Conservation (phyloP, 257 asterid species). For the Gardenia jasminoides region DNA sequence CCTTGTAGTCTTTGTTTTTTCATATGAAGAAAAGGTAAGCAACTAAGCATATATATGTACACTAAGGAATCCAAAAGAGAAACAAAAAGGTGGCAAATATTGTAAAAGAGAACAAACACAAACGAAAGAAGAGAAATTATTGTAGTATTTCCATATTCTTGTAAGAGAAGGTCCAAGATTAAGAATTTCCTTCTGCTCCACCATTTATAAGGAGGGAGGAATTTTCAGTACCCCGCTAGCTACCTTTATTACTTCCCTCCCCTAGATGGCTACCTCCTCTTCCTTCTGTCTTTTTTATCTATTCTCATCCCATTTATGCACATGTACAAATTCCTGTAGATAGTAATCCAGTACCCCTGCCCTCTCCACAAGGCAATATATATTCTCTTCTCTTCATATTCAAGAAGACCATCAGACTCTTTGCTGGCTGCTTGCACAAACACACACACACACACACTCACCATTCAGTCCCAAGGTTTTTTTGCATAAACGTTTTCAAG, state of each 20-base stretch:
- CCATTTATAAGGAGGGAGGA: slow-evolving; percentile 19
- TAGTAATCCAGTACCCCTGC: not conserved
- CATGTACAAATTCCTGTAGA: too few species aligned
- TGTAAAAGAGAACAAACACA: slow-evolving; percentile 11
- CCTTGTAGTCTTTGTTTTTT: not conserved
- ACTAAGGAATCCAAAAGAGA: not conserved
- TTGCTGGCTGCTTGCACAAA: not conserved
- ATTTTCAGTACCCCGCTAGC: slow-evolving; percentile 16
- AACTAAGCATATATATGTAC: slow-evolving; percentile 4
- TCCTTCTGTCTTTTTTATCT: not conserved
- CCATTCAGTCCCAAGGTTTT: not conserved
- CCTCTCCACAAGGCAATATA: slow-evolving; percentile 8
- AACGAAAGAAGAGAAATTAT: not conserved
- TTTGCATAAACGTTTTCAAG: not conserved
- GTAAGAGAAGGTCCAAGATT: slow-evolving; percentile 25
- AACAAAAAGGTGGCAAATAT: not conserved
- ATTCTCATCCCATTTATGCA: not conserved
- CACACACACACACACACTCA: slow-evolving; percentile 19
- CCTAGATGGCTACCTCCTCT: not conserved
- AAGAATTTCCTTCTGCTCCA: slow-evolving; percentile 11
- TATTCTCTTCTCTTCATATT: not conserved
- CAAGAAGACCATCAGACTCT: not conserved
- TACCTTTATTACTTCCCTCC: not conserved
- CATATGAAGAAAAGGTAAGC: slow-evolving; percentile 8
- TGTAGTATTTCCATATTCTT: slow-evolving; percentile 23